Evolutionary conservation across 2,329 filamentous ascomycete genomes (phyloP), one percentile per base, ranked within the genome.

Genomic region (Tympanopsis confertula): DNA sequence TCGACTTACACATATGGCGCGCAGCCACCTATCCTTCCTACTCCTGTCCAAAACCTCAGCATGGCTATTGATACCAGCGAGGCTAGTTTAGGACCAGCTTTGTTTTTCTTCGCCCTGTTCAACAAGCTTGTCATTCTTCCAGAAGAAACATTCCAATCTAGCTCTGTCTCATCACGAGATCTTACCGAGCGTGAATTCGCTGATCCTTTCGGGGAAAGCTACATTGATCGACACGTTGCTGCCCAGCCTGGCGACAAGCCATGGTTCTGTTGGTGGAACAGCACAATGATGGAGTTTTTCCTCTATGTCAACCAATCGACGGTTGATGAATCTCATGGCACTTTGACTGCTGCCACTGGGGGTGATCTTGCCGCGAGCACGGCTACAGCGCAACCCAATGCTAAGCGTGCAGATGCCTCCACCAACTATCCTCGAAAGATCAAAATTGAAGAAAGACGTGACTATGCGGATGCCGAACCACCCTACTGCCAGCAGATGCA

Each of bases 401-500:
- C 10, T 10, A 28, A 28, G 24, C 10, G 24, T 10, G 30, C 10
- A 10, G 30, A 33, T 33, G 10, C 17, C 17, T 17, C 15, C 12
- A 13, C 10, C 17, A n/a, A 28, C 24, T 33, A 33, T 33, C 30
- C 30, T 18, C 30, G 30, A 10, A 13, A 15, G 15, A 33, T 33
- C 30, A 33, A 33, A 17, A 33, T 33, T 7, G 30, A 17, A 15
- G 30, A 33, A 15, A 33, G 17, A 18, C 30, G 30, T 13, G 15
- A 33, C 30, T 18, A 33, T 18, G 10, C 30, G 12, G 30, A 18
- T 7, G 12, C 30, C 15, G 7, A 15, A 17, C 10, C 30, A 18
- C 30, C 30, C 30, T 33, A 33, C 30, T 33, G 30, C 30, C 30
- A 33, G 15, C 30, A 33, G 30, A 33, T 33, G 30, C 10, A 33